phyloP scores from a whole-genome alignment of 129 eudicot genomes.

The Saussurea involucrata region DNA sequence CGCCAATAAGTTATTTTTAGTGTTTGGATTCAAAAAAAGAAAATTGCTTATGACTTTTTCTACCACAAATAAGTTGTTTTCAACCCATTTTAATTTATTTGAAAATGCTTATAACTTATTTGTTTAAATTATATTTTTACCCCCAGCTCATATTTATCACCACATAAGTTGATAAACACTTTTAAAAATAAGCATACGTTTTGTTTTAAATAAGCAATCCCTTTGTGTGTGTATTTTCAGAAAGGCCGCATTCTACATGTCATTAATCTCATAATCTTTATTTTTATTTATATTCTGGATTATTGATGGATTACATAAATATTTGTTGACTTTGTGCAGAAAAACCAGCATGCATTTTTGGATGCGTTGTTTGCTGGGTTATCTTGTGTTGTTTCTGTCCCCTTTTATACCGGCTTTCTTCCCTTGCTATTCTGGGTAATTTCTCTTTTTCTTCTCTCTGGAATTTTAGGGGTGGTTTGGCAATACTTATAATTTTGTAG shows the following conservation, averaged over 20 bases:
- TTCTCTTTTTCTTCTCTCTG: neutral
- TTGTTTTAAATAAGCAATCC: too few species aligned
- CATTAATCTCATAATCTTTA: neutral
- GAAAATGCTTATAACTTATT: too few species aligned
- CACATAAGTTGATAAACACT: too few species aligned
- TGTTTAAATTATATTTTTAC: too few species aligned
- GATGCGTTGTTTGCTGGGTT: conserved; percentile 73
- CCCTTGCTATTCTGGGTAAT: conserved; percentile 97
- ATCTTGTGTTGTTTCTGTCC: conserved; percentile 94
- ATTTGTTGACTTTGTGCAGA: conserved; percentile 60
- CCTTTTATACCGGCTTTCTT: conserved; percentile 94
- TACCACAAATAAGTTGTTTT: too few species aligned
- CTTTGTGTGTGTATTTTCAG: conserved; percentile 6
- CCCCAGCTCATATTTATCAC: too few species aligned
- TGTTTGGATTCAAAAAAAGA: too few species aligned
- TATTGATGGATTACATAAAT: conserved; percentile 4
- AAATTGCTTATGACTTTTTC: too few species aligned
- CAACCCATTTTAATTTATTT: too few species aligned
- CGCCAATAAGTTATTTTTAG: too few species aligned
- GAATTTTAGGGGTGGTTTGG: neutral
- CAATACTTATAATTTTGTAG: neutral
- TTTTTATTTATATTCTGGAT: neutral
- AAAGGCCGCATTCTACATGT: neutral
- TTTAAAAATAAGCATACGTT: too few species aligned
- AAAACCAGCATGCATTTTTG: conserved; percentile 52